Evolutionary conservation across 257 asterid species (phyloP), one percentile per base, ranked within the genome.

Genomic region (Solanum medicagineum): DNA sequence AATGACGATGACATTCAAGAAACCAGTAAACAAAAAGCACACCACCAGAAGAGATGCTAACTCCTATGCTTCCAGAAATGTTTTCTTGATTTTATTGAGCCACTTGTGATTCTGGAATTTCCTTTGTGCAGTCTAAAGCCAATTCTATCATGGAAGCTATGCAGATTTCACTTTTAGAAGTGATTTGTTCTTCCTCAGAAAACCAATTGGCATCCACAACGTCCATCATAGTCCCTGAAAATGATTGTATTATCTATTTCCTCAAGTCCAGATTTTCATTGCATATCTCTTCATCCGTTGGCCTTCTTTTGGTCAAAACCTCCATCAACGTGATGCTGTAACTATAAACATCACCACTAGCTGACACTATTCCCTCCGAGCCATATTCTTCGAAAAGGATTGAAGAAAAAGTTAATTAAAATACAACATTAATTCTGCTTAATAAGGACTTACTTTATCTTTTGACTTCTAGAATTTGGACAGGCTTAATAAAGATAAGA

Each of bases 321-420:
- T 87, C 90, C 24, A 89, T 83, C 71, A 87, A 32, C 86, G 84
- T 55, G 10, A 87, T 84, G 26, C 90, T 85, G 8, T 84, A 87
- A 16, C 91, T 29, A 29, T 29, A 29, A 29, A 29, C 32, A 29
- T 29, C 32, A 29, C 3, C 32, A 29, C 32, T 29, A 16, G 85
- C 77, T 2, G 89, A 87, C 22, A 87, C 89, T 59, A 56, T 86
- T 8, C 91, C 91, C 62, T 87, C 89, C 3, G 71, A 85, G 22
- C 90, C 90, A 54, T 84, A 89, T 83, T 89, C 89, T 87, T 17
- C 2, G 9, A 29, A 66, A 42, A 36, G 12, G 4, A 10, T 2
- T 13, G 13, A n/a, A 42, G 7, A 81, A 59, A 8, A 24, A 11
- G 19, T 20, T 32, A 20, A 6, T 42, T 20, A 17, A 71, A 19